These are phyloP conservation scores for Coprinellus micaceus DNA, from an alignment of 768 basidiomycete species.

Conservation along the genomic window DNA sequence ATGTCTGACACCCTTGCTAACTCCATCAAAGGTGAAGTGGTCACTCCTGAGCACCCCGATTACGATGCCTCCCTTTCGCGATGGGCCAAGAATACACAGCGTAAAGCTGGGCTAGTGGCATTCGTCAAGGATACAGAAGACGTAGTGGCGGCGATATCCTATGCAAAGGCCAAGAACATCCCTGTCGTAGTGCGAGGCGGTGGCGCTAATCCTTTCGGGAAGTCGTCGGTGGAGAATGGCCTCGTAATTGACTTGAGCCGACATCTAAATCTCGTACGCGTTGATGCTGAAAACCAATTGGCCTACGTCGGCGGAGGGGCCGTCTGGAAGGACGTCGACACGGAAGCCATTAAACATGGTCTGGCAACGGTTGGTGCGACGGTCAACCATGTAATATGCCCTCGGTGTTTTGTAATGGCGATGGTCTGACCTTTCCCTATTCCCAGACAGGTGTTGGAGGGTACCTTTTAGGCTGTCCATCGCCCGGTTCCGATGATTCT, in stretches of 20 bases:
- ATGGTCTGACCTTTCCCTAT: not conserved
- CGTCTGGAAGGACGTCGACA: constrained; percentile 43
- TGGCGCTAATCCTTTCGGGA: constrained; percentile 40
- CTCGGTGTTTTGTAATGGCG: not conserved
- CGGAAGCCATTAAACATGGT: constrained; percentile 37
- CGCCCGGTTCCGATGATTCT: constrained; percentile 15
- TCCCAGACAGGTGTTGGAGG: constrained; percentile 38
- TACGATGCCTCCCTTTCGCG: constrained; percentile 39
- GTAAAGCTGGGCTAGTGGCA: constrained; percentile 37
- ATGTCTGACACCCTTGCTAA: not conserved
- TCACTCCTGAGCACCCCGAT: constrained; percentile 31
- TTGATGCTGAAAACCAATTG: constrained; percentile 35
- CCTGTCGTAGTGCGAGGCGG: constrained; percentile 43
- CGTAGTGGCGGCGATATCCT: constrained; percentile 32
- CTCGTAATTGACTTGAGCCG: constrained; percentile 47
- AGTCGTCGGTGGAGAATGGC: constrained; percentile 43
- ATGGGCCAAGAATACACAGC: constrained; percentile 41
- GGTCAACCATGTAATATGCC: constrained; percentile 42
- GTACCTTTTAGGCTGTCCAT: constrained; percentile 7
- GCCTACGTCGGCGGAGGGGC: constrained; percentile 46
- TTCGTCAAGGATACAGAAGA: constrained; percentile 40
- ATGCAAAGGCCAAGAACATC: constrained; percentile 30
- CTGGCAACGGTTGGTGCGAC: constrained; percentile 46
- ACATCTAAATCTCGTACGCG: constrained; percentile 33
- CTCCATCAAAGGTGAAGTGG: constrained; percentile 40